Percentiles rank a stretch among this genome's conserved stretches.
Conservation (phyloP, 192 early-diverging fungal species). For the Phlyctochytrium bullatum region DNA sequence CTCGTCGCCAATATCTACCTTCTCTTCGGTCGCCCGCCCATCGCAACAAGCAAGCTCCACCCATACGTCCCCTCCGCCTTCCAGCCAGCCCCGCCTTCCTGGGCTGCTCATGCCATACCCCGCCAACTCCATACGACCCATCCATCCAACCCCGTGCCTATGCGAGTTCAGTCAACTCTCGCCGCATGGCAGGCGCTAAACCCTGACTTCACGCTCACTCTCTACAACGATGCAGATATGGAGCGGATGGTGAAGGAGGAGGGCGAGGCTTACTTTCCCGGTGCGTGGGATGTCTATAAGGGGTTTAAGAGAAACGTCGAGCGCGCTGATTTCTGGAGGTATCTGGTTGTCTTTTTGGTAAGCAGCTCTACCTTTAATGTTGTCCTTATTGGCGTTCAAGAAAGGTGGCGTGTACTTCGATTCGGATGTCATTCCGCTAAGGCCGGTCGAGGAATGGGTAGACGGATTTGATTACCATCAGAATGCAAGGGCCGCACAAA, state of each 20-base stretch:
- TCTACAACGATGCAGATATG: not conserved
- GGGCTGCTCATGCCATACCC: not conserved
- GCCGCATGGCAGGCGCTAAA: not conserved
- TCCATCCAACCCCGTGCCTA: not conserved
- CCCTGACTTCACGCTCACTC: not conserved
- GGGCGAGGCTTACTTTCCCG: not conserved
- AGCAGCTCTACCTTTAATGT: too few species aligned
- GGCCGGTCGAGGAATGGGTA: not conserved
- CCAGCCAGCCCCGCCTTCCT: not conserved
- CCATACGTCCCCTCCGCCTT: not conserved
- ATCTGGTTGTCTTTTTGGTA: conserved; percentile 29
- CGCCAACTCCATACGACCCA: not conserved
- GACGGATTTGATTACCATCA: too few species aligned
- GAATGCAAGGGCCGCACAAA: too few species aligned
- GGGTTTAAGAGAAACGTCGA: conserved; percentile 12
- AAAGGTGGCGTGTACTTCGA: conserved; percentile 41
- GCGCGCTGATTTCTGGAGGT: conserved; percentile 27
- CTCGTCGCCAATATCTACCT: too few species aligned
- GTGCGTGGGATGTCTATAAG: not conserved
- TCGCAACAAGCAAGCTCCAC: too few species aligned
- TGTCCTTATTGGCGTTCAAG: too few species aligned
- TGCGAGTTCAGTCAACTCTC: not conserved
- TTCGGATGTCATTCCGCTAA: conserved; percentile 17
- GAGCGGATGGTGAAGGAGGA: not conserved
- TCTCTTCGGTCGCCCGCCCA: too few species aligned